These are phyloP conservation scores for Nemania bipapillata DNA, from an alignment of 2,329 filamentous ascomycete species.

Conservation along the genomic window DNA sequence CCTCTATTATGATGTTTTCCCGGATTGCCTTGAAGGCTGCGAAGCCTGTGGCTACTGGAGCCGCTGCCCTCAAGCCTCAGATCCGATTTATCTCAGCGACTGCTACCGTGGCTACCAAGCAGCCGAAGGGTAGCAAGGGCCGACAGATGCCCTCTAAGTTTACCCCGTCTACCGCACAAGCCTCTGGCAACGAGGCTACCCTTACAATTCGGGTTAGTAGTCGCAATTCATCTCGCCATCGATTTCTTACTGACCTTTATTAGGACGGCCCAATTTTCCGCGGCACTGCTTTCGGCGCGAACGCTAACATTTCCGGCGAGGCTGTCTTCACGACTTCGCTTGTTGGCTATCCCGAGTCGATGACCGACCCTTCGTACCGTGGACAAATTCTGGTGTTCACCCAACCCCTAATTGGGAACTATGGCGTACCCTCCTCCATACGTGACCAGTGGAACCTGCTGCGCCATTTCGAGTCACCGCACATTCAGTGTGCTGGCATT, in stretches of 20 bases:
- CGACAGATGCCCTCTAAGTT: constrained; percentile 71
- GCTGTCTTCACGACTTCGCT: constrained; percentile 98
- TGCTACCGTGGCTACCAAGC: constrained; percentile 56
- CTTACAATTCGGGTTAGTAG: constrained; percentile 86
- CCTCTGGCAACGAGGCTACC: constrained; percentile 81
- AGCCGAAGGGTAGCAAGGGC: constrained; percentile 74
- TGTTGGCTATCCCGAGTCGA: constrained; percentile 95
- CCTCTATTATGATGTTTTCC: constrained; percentile 66
- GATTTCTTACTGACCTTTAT: constrained; percentile 46
- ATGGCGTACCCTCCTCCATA: constrained; percentile 88
- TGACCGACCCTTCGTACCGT: constrained; percentile 87
- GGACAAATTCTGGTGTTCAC: constrained; percentile 99
- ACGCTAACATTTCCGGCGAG: constrained; percentile 95
- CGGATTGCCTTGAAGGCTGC: constrained; percentile 64
- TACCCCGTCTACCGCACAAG: constrained; percentile 70
- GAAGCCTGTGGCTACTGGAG: constrained; percentile 63
- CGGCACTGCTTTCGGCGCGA: constrained; percentile 95
- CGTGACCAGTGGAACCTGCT: constrained; percentile 90
- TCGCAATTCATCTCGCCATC: background rate
- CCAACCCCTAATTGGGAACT: constrained; percentile 97
- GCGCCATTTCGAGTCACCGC: constrained; percentile 97
- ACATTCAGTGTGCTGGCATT: constrained; percentile 95
- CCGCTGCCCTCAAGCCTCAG: constrained; percentile 54
- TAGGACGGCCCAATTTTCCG: constrained; percentile 95
- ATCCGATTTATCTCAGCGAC: constrained; percentile 56